Base-by-base conservation (phyloP, 2,329 filamentous ascomycete genomes). In the Colletotrichum caudatum region DNA sequence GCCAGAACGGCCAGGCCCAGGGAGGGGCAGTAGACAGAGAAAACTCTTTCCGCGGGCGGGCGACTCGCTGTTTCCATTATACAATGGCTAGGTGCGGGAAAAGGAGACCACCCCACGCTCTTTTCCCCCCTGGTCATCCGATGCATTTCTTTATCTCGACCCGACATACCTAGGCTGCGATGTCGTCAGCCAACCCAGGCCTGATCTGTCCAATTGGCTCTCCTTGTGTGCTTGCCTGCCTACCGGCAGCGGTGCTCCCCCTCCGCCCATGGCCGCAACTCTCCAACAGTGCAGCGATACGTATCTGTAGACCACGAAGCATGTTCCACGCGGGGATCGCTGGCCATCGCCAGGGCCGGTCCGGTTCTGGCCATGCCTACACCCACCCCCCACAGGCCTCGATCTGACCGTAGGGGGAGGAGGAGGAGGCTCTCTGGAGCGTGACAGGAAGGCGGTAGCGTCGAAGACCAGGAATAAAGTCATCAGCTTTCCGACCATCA, bases 1-100 rank as follows among this genome's bases (percentile, higher is more conserved):
- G 61, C 57, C 54, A 26, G 20, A 35, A 80, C 81, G 80, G 78
- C 80, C 12, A 78, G 58, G 35, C 50, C 54, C 46, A 8, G 20
- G 9, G 18, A 23, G 29, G 29, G n/a, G 20, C 26, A 56, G 20
- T 8, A 35, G 44, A 23, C 64, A 33, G 20, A 35, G 33, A 60
- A 60, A 41, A 62, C 60, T 29, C 11, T 39, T 63, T 63, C 69
- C 69, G 37, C 51, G 57, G 54, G 50, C 46, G 50, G 35, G 62
- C 71, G n/a, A 63, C 46, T 66, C 37, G 60, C 62, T 69, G 72
- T 69, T 69, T 74, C 72, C 72, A 69, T 72, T 59, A 72, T 65
- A 58, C 65, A 72, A 69, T 51, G 69, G 61, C 61, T 66, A 63
- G 61, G 18, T 23, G 64, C 29, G 68, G 44, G 54, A 23, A 20